Evolutionary conservation across 225 moss, liverwort and hornwort species (phyloP).

Genomic region (Pleurozium schreberi): DNA sequence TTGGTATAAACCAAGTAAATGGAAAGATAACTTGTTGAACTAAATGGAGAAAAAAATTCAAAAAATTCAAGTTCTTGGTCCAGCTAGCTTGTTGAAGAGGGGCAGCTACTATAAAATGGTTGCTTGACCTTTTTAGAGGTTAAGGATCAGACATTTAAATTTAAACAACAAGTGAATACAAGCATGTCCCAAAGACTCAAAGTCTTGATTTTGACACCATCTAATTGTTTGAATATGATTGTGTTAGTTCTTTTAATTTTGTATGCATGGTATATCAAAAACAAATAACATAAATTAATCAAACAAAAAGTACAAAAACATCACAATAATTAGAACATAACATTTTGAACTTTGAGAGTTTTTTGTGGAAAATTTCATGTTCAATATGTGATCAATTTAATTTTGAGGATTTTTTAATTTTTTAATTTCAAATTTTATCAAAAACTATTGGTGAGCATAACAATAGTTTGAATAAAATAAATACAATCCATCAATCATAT

Average conservation of each 20-base stretch:
- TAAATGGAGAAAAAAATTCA: too few relatives aligned
- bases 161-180: neutral
- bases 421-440: neutral
- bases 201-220: neutral
- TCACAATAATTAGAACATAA: neutral
- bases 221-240: neutral
- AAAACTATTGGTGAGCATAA: neutral
- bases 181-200: neutral
- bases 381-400: neutral
- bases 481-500: neutral
- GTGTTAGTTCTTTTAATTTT: neutral
- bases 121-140: neutral
- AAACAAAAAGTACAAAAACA: neutral
- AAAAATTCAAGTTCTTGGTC: too few relatives aligned
- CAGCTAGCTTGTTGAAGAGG: fast-evolving
- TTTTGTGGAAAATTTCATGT: neutral
- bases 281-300: neutral
- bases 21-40: too few relatives aligned
- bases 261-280: too few relatives aligned
- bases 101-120: neutral
- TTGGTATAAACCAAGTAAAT: neutral
- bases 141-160: neutral
- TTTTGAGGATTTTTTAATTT: neutral
- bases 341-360: neutral
- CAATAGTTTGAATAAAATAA: neutral